Evolutionary conservation across 1,139 yeast genomes (phyloP).

Genomic region (Protomyces arabidopsidicola): DNA sequence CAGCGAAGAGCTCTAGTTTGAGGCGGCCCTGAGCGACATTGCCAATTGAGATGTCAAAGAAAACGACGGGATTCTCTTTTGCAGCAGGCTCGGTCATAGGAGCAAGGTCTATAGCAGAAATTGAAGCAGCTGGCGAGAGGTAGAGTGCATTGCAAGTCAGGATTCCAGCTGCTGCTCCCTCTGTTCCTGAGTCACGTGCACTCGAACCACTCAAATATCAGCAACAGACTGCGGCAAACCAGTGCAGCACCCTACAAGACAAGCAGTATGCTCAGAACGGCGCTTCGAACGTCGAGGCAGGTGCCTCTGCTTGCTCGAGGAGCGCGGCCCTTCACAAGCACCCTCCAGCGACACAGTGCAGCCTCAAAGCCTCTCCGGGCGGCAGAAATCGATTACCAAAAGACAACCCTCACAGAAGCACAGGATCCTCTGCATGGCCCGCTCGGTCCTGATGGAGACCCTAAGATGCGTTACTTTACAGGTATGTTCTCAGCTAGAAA

Average conservation of each 20-base stretch:
- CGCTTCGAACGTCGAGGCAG: background rate
- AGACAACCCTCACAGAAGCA: constrained; percentile 26
- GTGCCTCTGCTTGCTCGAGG: background rate
- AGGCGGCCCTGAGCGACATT: constrained; percentile 44
- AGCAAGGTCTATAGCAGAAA: background rate
- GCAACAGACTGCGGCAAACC: background rate
- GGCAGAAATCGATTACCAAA: constrained; percentile 5
- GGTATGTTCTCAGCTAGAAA: background rate
- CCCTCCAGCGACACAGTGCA: constrained; percentile 1
- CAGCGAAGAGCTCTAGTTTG: constrained; percentile 46
- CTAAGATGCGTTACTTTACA: constrained; percentile 27
- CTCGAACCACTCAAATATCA: too few species aligned
- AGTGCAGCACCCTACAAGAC: background rate
- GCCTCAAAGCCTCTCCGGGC: constrained; percentile 24
- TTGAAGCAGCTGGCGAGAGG: too few species aligned
- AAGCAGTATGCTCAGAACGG: background rate
- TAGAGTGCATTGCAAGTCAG: too few species aligned
- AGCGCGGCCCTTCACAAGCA: background rate
- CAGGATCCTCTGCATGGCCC: constrained; percentile 17
- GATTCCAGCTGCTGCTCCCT: too few species aligned
- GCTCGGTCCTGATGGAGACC: constrained; percentile 13
- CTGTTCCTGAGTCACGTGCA: too few species aligned
- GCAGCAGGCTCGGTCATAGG: background rate
- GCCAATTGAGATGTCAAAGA: constrained; percentile 27
- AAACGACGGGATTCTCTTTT: constrained; percentile 6